Base-by-base conservation (phyloP, 345 rosid species). In the Toxicodendron radicans region DNA sequence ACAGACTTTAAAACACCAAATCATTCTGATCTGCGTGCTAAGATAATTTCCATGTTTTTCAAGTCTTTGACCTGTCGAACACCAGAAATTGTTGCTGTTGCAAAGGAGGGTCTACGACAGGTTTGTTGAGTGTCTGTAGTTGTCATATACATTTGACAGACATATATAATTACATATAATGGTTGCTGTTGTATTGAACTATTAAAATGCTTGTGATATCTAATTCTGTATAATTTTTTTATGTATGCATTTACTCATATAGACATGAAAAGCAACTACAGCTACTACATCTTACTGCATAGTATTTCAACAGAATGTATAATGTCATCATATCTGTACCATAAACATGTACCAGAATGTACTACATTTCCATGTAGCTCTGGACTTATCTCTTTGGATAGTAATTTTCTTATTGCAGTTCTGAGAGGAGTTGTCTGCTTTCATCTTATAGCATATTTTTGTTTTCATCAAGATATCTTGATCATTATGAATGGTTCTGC, bases 31-130 rank as follows among this genome's bases (percentile, higher is more conserved):
- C 78, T 95, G 76, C 97, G 97, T 63, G 85, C 95, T 45, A 95
- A 95, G 86, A 93, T 95, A 67, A 95, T 93, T 72, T 87, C 98
- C 70, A 95, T 95, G 99, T 95, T 95, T 84, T 93, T 95, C 86
- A 95, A 93, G 84, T 95, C 97, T 67, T 81, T 95, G 85, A 95
- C 99, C 4, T 89, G 98, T 77, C 90, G 93, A 59, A 93, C 92
- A 14, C 92, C 97, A 60, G 99, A 95, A 88, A 91, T 95, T 68
- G 98, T 93, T 79, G 98, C 90, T 57, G 99, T 93, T 87, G 97
- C 99, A 23, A 95, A 95, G 86, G 99, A 95, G 78, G 98, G 98
- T 70, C 83, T 95, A 70, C 87, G 99, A 74, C 99, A 95, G 99
- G 99, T 95, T 75, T 53, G 65, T 80, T 51, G 71, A 79, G 48